Conservation (phyloP, 2,329 filamentous ascomycete species). For the Colletotrichum tofieldiae region DNA sequence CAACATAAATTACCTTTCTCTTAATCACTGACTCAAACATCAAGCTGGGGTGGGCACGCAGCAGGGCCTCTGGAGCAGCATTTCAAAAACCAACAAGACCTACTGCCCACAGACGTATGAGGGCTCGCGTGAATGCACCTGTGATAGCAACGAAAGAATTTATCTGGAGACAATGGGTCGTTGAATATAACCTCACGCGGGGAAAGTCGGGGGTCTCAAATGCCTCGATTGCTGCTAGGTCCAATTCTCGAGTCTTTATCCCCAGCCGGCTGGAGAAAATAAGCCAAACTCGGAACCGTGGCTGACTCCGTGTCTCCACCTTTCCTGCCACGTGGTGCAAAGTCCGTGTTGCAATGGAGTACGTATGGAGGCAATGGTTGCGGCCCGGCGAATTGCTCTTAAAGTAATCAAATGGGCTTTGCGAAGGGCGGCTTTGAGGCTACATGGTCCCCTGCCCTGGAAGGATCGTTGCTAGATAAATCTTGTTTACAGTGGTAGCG, state of each 20-base stretch:
- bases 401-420: background rate
- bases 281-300: background rate
- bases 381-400: background rate
- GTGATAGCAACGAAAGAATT: background rate
- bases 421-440: background rate
- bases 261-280: background rate
- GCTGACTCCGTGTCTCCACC: background rate
- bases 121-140: too few species aligned
- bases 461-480: background rate
- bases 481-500: background rate
- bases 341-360: background rate
- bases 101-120: background rate
- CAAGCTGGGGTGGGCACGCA: background rate
- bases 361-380: background rate
- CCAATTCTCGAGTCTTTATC: background rate
- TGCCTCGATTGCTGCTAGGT: background rate
- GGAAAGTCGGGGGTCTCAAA: background rate
- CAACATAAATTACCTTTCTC: background rate
- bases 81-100: too few species aligned
- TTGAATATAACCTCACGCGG: background rate
- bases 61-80: background rate
- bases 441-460: background rate
- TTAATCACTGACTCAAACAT: background rate
- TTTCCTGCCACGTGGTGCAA: background rate
- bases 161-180: background rate